Evolutionary conservation across 805 yeast species (phyloP), one percentile per base, ranked within the genome.

Genomic region (Osmozyma mogii): DNA sequence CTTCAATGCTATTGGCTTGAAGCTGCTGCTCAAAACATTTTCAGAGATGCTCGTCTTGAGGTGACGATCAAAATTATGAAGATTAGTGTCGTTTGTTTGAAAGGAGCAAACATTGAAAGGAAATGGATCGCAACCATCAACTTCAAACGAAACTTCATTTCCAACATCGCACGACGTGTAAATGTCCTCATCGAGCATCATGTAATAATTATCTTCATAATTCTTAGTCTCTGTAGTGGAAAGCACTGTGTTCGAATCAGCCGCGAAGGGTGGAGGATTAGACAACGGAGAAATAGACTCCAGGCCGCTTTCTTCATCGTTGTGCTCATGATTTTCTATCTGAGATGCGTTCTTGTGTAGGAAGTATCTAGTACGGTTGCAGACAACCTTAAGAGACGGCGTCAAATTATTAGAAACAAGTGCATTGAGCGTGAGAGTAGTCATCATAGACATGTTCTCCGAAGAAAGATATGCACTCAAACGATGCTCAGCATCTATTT

Each of bases 21-120:
- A 56, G n/a, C 33, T 41, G 29, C 39, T 53, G 19, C 36, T 44
- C 14, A 38, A 23, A 13, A 48, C 22, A 21, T 49, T 41, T 13
- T 42, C 53, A n/a, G 50, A 44, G 10, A 60, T 44, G 7, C 37
- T 50, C 3, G 64, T 51, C 15, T 38, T 31, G 19, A 62, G 29
- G 4, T 53, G 45, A 15, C 45, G 29, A 30, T 52, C 57, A 32
- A 63, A 61, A 22, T 49, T 50, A 23, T 54, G 52, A 30, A 63
- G 47, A 32, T 56, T 52, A n/a, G 58, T 45, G 41, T 63, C 69
- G 38, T 63, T 63, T 15, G 67, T 56, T 32, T 44, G 44, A 6
- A 63, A 34, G 12, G 49, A 35, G 18, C 61, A 40, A 24, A 46
- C 42, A 30, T 50, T 51, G 42, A 54, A 61, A 1, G 68, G 67